Conservation (phyloP, 1,284 basidiomycete species). For the Schizophyllum commune region DNA sequence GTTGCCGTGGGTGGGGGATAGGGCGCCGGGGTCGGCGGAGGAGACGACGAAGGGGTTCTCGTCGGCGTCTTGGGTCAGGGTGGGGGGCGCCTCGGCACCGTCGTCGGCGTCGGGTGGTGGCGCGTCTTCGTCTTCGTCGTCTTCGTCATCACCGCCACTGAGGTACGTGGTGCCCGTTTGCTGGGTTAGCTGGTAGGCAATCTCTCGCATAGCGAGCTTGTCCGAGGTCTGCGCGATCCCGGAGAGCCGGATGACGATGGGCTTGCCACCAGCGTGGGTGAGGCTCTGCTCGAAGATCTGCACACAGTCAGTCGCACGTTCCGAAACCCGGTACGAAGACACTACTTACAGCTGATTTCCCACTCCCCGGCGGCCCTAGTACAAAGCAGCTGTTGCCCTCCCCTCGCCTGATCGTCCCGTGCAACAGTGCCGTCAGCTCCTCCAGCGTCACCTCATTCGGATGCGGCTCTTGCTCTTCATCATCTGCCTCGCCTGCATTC, state of each 20-base stretch:
- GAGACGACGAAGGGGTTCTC: constrained; percentile 30
- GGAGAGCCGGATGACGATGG: constrained; percentile 77
- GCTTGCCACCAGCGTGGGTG: constrained; percentile 31
- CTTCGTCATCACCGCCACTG: constrained; percentile 31
- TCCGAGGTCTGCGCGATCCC: constrained; percentile 83
- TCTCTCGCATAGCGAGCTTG: constrained; percentile 85
- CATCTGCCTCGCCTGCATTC: constrained; percentile 14
- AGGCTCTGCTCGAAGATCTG: constrained; percentile 58
- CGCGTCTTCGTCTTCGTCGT: constrained; percentile 19
- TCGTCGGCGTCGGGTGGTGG: constrained; percentile 12
- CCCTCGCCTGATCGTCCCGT: constrained; percentile 67
- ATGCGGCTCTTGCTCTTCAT: constrained; percentile 23
- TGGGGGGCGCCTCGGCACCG: constrained; percentile 15
- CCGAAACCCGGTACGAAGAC: neutral
- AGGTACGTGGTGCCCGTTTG: constrained; percentile 58
- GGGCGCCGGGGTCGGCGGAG: constrained; percentile 14
- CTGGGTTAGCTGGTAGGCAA: constrained; percentile 72
- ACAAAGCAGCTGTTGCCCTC: constrained; percentile 90
- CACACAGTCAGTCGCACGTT: constrained; percentile 1
- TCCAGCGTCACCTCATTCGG: constrained; percentile 43
- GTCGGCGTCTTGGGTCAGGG: constrained; percentile 18
- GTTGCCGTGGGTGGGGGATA: constrained; percentile 1
- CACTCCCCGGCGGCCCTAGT: constrained; percentile 75
- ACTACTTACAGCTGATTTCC: constrained; percentile 71
- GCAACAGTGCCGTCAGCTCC: constrained; percentile 56